Percentiles rank a stretch among this genome's conserved stretches.
phyloP scores from a whole-genome alignment of 352 stramenopile species.

The Globisporangium alternatum region DNA sequence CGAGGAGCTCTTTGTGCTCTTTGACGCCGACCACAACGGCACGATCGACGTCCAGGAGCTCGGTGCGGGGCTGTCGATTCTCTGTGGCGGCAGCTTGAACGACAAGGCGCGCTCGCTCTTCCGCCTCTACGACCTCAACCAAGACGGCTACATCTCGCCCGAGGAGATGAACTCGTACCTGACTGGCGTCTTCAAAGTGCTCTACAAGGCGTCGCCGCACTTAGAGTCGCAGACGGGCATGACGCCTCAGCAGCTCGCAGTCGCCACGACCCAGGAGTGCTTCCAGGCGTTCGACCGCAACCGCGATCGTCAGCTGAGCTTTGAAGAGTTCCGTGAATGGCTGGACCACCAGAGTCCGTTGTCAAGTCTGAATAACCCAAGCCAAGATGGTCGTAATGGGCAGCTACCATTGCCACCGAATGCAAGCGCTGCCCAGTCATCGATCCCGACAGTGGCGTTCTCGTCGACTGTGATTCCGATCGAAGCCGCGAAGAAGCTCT shows the following conservation, averaged over 20 bases:
- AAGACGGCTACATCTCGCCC: slow-evolving; percentile 76
- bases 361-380: background rate
- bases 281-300: slow-evolving; percentile 80
- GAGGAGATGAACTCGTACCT: slow-evolving; percentile 85
- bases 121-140: slow-evolving; percentile 80
- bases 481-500: slow-evolving; percentile 70
- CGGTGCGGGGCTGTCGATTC: slow-evolving; percentile 80
- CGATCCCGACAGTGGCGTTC: background rate
- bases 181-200: slow-evolving; percentile 81
- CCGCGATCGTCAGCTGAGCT: slow-evolving; percentile 68
- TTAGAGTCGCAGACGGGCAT: slow-evolving; percentile 50
- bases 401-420: background rate
- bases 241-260: slow-evolving; percentile 60
- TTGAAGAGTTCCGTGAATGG: slow-evolving; percentile 78
- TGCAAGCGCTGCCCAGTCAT: background rate
- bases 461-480: slow-evolving; percentile 45
- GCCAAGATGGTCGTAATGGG: background rate
- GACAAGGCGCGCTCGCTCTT: slow-evolving; percentile 82
- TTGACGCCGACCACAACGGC: slow-evolving; percentile 79
- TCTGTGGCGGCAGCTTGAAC: slow-evolving; percentile 70
- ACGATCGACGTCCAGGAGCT: slow-evolving; percentile 86
- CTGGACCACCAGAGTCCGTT: slow-evolving; percentile 58
- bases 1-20: slow-evolving; percentile 75
- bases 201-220: slow-evolving; percentile 80
- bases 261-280: slow-evolving; percentile 70